These are phyloP conservation scores for Blastobotrys capitulatus DNA, from an alignment of 1,139 yeast genomes.

Conservation along the genomic window DNA sequence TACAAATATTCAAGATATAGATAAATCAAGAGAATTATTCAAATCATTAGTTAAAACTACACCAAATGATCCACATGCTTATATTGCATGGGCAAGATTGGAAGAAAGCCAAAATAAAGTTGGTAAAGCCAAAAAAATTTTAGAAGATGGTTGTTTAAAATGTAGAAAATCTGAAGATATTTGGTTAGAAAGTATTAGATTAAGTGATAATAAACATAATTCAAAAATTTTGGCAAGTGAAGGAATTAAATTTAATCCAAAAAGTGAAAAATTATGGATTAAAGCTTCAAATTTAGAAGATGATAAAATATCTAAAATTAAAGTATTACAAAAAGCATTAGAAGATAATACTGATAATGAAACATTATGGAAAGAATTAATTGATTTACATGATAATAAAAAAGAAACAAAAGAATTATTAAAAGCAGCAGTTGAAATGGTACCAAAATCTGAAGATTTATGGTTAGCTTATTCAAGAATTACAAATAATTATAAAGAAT, in stretches of 20 bases:
- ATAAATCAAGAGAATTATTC: slow-evolving; percentile 55
- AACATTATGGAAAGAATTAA: slow-evolving; percentile 57
- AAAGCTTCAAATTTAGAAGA: slow-evolving; percentile 62
- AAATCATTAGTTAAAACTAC: slow-evolving; percentile 64
- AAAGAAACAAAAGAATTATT: slow-evolving; percentile 52
- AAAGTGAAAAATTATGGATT: slow-evolving; percentile 64
- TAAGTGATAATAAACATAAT: slow-evolving; percentile 50
- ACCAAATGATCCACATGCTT: slow-evolving; percentile 69
- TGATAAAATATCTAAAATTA: slow-evolving; percentile 46
- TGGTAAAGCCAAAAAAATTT: slow-evolving; percentile 52
- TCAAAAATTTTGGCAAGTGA: slow-evolving; percentile 55
- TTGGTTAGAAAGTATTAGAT: slow-evolving; percentile 76
- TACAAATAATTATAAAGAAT: slow-evolving; percentile 40
- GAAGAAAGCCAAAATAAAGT: slow-evolving; percentile 63
- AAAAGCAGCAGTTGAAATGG: slow-evolving; percentile 61
- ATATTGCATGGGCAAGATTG: slow-evolving; percentile 83
- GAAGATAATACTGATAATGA: slow-evolving; percentile 62
- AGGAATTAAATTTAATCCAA: slow-evolving; percentile 54
- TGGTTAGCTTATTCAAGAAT: slow-evolving; percentile 54
- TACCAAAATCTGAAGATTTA: slow-evolving; percentile 59
- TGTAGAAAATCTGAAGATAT: slow-evolving; percentile 66
- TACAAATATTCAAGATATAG: slow-evolving; percentile 46
- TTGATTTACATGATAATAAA: slow-evolving; percentile 40
- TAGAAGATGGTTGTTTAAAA: slow-evolving; percentile 65
- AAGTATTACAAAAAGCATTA: slow-evolving; percentile 65